Evolutionary conservation across 768 basidiomycete species (phyloP), one percentile per base, ranked within the genome.

Genomic region (Hirschioporus abietinus): DNA sequence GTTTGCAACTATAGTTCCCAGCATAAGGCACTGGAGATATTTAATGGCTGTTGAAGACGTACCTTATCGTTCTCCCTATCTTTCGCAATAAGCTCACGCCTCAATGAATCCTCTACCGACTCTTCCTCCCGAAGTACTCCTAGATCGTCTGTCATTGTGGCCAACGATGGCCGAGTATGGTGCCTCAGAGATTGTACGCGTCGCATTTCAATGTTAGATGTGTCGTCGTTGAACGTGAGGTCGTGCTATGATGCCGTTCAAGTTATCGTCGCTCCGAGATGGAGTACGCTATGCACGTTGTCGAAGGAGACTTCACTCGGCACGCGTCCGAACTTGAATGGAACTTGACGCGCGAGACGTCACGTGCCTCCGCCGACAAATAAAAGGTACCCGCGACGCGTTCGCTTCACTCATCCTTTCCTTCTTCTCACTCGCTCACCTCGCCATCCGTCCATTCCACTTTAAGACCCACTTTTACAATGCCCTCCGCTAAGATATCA

Each of bases 41-140:
- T 34, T 20, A 70, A n/a, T 23, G 24, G 35, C 27, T 6, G 26
- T 23, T 15, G 27, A 15, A 23, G 52, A 65, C 73, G 63, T 57
- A 89, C 89, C 78, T 82, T 88, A 76, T 91, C 90, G 68, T 85
- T 86, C 74, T 91, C 89, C 64, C 88, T 78, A 60, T 89, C 87
- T 68, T 86, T 88, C 60, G 89, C 89, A 27, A 88, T 74, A 59
- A 92, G 77, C 60, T 90, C 87, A 62, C 82, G 80, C 27, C 89
- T 82, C 35, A 92, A 78, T 8, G 80, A 75, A 65, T 90, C 89
- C 72, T 91, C 88, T 57, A 78, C 76, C 10, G 83, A 77, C 66
- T 90, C 88, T 7, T 78, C 76, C 73, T 92, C 91, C 61, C 81
- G 80, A 34, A 92, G 77, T 24, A 83, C 72, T 42, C 85, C 82